Percentiles rank a stretch among this genome's conserved stretches.
These are phyloP conservation scores for Thermochaetoides thermophila DNA, from an alignment of 495 filamentous ascomycete genomes.

Conservation along the genomic window DNA sequence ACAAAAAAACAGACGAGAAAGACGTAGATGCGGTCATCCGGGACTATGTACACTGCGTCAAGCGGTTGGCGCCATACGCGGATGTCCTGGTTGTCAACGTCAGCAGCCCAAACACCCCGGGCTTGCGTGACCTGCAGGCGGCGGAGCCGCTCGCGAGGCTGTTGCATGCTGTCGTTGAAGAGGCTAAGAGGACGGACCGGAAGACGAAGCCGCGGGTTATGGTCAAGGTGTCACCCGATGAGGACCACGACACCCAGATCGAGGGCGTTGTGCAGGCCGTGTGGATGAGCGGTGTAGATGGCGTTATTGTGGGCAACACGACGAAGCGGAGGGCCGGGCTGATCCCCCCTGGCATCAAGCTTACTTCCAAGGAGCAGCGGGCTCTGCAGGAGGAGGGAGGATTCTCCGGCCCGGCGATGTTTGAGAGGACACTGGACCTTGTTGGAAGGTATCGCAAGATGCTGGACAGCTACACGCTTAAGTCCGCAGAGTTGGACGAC, in stretches of 20 bases:
- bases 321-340: slow-evolving; percentile 65
- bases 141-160: slow-evolving; percentile 67
- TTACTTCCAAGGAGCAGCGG: slow-evolving; percentile 50
- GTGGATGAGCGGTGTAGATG: slow-evolving; percentile 71
- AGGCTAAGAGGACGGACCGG: slow-evolving; percentile 49
- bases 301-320: slow-evolving; percentile 95
- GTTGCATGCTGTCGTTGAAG: slow-evolving; percentile 65
- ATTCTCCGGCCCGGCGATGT: slow-evolving; percentile 79
- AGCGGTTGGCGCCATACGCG: slow-evolving; percentile 67
- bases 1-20: slow-evolving; percentile 69
- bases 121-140: slow-evolving; percentile 70
- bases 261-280: slow-evolving; percentile 79
- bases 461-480: slow-evolving; percentile 42
- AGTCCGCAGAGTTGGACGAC: slow-evolving; percentile 7
- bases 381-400: slow-evolving; percentile 67
- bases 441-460: slow-evolving; percentile 64
- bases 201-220: slow-evolving; percentile 70
- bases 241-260: slow-evolving; percentile 69
- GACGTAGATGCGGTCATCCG: slow-evolving; percentile 69
- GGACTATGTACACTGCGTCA: slow-evolving; percentile 80
- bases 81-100: slow-evolving; percentile 96
- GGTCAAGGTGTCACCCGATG: slow-evolving; percentile 95
- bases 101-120: slow-evolving; percentile 89
- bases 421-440: slow-evolving; percentile 57
- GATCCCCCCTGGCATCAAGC: slow-evolving; percentile 45